Evolutionary conservation across 2,329 filamentous ascomycete species (phyloP).

Genomic region (Atkinsonella texensis): DNA sequence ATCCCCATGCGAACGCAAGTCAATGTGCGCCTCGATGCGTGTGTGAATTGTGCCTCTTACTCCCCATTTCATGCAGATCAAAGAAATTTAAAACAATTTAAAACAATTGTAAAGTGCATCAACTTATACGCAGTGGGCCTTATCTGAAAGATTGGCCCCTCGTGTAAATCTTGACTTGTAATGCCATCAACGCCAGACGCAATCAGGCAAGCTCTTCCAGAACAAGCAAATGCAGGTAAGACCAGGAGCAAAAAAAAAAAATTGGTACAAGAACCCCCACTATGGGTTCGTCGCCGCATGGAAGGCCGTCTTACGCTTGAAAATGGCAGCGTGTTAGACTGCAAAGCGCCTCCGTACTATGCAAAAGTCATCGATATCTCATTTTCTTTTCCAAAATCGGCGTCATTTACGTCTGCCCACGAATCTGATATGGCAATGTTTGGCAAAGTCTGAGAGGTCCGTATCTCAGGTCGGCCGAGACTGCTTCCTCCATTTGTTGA

Average conservation of each 20-base stretch:
- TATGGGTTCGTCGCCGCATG: too few relatives aligned
- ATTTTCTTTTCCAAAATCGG: conserved; percentile 59
- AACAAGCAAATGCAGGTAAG: not conserved
- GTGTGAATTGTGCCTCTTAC: not conserved
- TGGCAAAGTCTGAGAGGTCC: conserved; percentile 36
- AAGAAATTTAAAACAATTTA: not conserved
- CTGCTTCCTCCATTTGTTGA: conserved; percentile 20
- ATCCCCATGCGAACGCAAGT: too few relatives aligned
- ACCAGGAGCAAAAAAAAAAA: too few relatives aligned
- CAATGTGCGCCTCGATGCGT: too few relatives aligned
- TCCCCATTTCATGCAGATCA: not conserved
- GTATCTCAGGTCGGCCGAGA: conserved; percentile 15
- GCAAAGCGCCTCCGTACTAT: conserved; percentile 21
- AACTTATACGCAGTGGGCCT: not conserved
- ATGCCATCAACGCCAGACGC: conserved; percentile 2
- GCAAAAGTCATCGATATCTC: conserved; percentile 78
- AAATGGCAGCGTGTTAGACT: too few relatives aligned
- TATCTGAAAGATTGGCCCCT: too few relatives aligned
- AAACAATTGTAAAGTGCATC: too few relatives aligned
- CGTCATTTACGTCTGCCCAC: conserved; percentile 58
- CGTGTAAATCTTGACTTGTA: not conserved
- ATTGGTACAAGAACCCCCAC: not conserved
- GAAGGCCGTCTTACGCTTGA: too few relatives aligned
- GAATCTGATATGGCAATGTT: conserved; percentile 44
- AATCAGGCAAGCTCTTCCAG: not conserved